These are phyloP conservation scores for Sugiyamaella neomexicana DNA, from an alignment of 1,139 yeast genomes.

Conservation along the genomic window DNA sequence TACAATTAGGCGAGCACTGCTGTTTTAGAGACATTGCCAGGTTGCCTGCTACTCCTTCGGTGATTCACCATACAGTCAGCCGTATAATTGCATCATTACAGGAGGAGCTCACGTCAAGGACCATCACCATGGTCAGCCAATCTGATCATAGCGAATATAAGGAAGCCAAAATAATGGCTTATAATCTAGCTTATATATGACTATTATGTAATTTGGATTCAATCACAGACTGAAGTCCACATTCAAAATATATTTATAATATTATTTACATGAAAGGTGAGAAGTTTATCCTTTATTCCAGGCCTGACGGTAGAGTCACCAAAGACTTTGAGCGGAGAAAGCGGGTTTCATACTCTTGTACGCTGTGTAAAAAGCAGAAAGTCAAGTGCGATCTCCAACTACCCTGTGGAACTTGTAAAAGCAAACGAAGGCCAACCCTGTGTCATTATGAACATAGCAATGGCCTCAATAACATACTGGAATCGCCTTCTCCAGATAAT, in stretches of 20 bases:
- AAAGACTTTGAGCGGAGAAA: conserved; percentile 22
- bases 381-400: conserved; percentile 20
- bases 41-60: not conserved
- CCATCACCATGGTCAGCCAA: not conserved
- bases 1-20: too few species aligned
- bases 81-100: conserved; percentile 15
- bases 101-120: conserved; percentile 6
- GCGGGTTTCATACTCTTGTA: conserved; percentile 18
- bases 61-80: not conserved
- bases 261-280: conserved; percentile 9
- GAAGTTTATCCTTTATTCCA: conserved; percentile 21
- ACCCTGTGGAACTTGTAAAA: conserved; percentile 21
- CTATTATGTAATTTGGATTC: not conserved
- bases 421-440: conserved; percentile 13
- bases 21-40: not conserved
- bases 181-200: not conserved
- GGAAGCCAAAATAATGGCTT: not conserved
- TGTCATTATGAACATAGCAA: conserved; percentile 17
- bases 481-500: not conserved
- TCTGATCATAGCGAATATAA: not conserved
- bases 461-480: conserved; percentile 3
- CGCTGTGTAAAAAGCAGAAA: conserved; percentile 19
- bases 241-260: not conserved
- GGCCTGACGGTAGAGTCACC: conserved; percentile 21
- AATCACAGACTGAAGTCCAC: not conserved